Evolutionary conservation across 805 yeast genomes (phyloP), one percentile per base, ranked within the genome.

Genomic region (Sugiyamaella chiloensis): DNA sequence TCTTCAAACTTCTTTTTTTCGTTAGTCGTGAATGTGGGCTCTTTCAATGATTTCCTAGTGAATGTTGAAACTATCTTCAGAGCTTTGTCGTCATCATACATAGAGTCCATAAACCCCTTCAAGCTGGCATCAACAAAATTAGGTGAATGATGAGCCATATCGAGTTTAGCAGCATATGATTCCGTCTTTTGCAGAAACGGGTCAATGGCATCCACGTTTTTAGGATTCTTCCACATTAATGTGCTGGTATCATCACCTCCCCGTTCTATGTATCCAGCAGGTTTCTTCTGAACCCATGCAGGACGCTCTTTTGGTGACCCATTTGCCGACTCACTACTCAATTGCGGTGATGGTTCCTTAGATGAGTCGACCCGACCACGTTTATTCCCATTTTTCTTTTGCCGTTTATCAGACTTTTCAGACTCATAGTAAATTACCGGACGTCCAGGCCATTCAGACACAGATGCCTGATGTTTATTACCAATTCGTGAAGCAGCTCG

Each of bases 91-190:
- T 67, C 59, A 56, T 86, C 74, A 46, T 83, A 87, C 16, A 73
- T 58, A 36, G 67, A 56, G 3, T 73, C 73, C 66, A 85, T 60
- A 40, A 83, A 71, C 4, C 74, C 73, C 47, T 78, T 71, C 37
- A 87, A 62, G 14, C 85, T 73, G 1, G 83, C 80, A 67, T 93
- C 98, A 52, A 87, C 66, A 56, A 91, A 89, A 60, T 91, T 90
- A 1, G 95, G 89, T 0, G 95, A 79, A 16, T 76, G 76, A 0
- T 83, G 78, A 14, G 75, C 61, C 40, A 91, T 61, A 0, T 68
- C 71, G 11, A 90, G 63, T 4, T 64, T 61, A 5, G 68, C 66
- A 0, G 96, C 93, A 40, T 78, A 68, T 0, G 78, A 76, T 1
- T 66, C 69, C 57, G 90, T 82, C 16, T 66, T 65, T 4, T 68